Percentiles rank a stretch among this genome's conserved stretches.
Evolutionary conservation across 2,329 filamentous ascomycete genomes (phyloP).

Genomic region (Drechslerella coelobrocha): DNA sequence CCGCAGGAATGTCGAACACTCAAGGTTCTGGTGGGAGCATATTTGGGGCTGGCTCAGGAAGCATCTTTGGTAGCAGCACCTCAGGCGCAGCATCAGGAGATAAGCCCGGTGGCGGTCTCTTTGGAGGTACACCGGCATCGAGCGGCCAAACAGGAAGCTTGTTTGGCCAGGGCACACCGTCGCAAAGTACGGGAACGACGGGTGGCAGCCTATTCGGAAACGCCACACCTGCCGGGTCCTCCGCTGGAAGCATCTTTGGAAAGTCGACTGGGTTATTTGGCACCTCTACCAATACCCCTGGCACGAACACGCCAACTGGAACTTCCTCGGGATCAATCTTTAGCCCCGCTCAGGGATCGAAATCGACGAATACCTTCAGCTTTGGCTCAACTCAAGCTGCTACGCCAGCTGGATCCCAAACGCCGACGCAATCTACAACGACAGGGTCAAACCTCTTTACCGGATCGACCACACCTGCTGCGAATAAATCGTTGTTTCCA

Average conservation of each 20-base stretch:
- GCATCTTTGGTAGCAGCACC: slow-evolving; percentile 27
- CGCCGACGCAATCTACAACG: slow-evolving; percentile 34
- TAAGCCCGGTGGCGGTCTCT: slow-evolving; percentile 18
- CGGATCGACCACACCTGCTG: slow-evolving; percentile 35
- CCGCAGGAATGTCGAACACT: slow-evolving; percentile 29
- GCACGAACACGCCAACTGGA: slow-evolving; percentile 32
- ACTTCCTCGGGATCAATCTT: slow-evolving; percentile 17
- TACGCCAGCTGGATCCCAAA: slow-evolving; percentile 29
- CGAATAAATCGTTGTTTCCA: slow-evolving; percentile 24
- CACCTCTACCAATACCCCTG: slow-evolving; percentile 38
- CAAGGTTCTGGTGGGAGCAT: slow-evolving; percentile 27
- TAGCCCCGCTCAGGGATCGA: slow-evolving; percentile 15
- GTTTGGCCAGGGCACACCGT: slow-evolving; percentile 34
- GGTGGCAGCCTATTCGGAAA: slow-evolving; percentile 21
- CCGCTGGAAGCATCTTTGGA: slow-evolving; percentile 31
- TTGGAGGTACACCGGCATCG: slow-evolving; percentile 26
- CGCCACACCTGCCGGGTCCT: slow-evolving; percentile 15
- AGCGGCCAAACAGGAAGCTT: slow-evolving; percentile 28
- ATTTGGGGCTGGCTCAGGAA: slow-evolving; percentile 18
- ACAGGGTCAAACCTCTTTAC: slow-evolving; percentile 29
- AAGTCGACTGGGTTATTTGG: slow-evolving; percentile 26
- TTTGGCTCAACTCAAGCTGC: slow-evolving; percentile 42
- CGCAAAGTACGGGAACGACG: slow-evolving; percentile 25
- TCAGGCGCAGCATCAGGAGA: slow-evolving; percentile 15
- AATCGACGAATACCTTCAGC: slow-evolving; percentile 28